These are phyloP conservation scores for Akanthomyces uredinophilus DNA, from an alignment of 2,329 filamentous ascomycete genomes.

Conservation along the genomic window DNA sequence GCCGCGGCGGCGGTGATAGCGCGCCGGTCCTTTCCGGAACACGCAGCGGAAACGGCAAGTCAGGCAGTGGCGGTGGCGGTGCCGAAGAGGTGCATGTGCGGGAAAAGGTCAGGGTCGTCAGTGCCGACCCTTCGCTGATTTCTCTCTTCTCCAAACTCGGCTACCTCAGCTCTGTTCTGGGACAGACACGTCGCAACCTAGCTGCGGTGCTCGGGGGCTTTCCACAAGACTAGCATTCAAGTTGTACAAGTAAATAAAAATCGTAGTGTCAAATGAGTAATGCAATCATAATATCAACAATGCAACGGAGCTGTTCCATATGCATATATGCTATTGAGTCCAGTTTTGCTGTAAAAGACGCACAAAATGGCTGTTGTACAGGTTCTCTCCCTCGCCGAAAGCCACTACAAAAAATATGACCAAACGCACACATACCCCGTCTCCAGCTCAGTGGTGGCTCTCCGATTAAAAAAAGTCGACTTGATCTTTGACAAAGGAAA, in stretches of 20 bases:
- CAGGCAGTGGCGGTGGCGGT: constrained; percentile 12
- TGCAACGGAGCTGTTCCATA: not conserved
- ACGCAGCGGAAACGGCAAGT: constrained; percentile 20
- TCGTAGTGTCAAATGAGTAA: not conserved
- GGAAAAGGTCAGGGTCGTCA: constrained; percentile 86
- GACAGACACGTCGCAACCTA: constrained; percentile 65
- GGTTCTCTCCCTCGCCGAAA: not conserved
- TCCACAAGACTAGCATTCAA: constrained; percentile 23
- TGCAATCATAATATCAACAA: not conserved
- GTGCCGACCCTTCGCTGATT: constrained; percentile 80
- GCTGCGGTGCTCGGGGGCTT: constrained; percentile 70
- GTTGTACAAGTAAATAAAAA: not conserved
- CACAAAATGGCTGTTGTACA: constrained; percentile 13
- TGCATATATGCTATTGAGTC: constrained; percentile 7
- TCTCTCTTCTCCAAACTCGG: constrained; percentile 77
- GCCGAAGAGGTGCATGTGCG: constrained; percentile 65
- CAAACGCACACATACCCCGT: not conserved
- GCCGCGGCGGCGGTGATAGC: constrained; percentile 17
- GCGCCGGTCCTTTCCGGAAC: constrained; percentile 21
- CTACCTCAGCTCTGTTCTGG: constrained; percentile 69
- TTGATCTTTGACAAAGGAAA: constrained; percentile 9
- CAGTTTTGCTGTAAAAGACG: constrained; percentile 8
- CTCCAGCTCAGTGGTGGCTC: constrained; percentile 1
- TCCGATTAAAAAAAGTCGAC: not conserved
- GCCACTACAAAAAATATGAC: not conserved